Evolutionary conservation across 2,329 filamentous ascomycete species (phyloP).

Genomic region (Trichoderma oligosporum): DNA sequence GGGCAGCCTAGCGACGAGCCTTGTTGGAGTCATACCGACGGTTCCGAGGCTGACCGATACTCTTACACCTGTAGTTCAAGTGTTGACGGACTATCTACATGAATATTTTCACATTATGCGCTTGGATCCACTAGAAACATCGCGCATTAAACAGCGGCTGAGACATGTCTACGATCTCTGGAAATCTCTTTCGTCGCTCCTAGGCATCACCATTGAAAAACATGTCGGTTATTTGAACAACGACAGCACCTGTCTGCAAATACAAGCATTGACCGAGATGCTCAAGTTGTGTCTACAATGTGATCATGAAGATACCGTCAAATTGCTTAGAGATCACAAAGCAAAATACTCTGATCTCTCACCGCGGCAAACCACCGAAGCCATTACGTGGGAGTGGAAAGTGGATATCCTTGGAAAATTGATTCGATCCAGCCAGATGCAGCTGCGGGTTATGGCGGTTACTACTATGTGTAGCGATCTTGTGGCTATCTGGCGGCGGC

Average conservation of each 20-base stretch:
- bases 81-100: slow-evolving; percentile 33
- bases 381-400: slow-evolving; percentile 63
- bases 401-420: slow-evolving; percentile 66
- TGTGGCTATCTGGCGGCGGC: slow-evolving; percentile 60
- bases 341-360: slow-evolving; percentile 37
- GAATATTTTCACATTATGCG: slow-evolving; percentile 29
- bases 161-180: slow-evolving; percentile 44
- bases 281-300: slow-evolving; percentile 40
- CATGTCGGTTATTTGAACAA: slow-evolving; percentile 49
- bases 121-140: slow-evolving; percentile 22
- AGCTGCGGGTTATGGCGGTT: slow-evolving; percentile 76
- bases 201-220: slow-evolving; percentile 52
- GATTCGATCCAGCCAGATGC: slow-evolving; percentile 83
- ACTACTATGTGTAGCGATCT: slow-evolving; percentile 69
- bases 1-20: slow-evolving; percentile 39
- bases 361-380: slow-evolving; percentile 40
- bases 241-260: slow-evolving; percentile 40
- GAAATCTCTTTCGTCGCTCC: slow-evolving; percentile 38
- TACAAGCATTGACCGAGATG: slow-evolving; percentile 44
- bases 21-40: slow-evolving; percentile 40
- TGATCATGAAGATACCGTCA: slow-evolving; percentile 35
- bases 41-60: slow-evolving; percentile 47
- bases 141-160: slow-evolving; percentile 34
- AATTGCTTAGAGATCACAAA: slow-evolving; percentile 28
- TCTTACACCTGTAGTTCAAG: slow-evolving; percentile 37